phyloP scores from a whole-genome alignment of 371 early-diverging fungal genomes.

The Batrachochytrium dendrobatidis region DNA sequence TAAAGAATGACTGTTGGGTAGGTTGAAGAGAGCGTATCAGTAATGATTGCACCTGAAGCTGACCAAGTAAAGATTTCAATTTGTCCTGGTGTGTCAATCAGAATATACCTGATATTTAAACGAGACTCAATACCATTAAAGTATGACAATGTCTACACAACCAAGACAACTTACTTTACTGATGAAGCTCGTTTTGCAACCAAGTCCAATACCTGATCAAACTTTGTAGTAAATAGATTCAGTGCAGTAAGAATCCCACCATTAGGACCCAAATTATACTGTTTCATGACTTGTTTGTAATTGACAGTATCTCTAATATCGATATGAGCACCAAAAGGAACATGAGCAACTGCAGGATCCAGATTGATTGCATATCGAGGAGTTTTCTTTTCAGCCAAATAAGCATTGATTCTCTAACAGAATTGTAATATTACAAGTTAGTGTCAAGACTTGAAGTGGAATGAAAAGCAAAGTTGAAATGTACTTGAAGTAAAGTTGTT shows the following conservation, averaged over 20 bases:
- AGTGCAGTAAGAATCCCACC: constrained; percentile 97
- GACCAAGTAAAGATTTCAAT: constrained; percentile 99
- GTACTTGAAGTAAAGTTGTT: constrained; percentile 95
- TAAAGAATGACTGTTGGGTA: constrained; percentile 93
- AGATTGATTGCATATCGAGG: constrained; percentile 92
- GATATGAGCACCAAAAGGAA: constrained; percentile 94
- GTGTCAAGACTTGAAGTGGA: background rate
- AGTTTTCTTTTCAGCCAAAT: constrained; percentile 66
- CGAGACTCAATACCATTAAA: background rate
- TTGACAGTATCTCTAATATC: constrained; percentile 98
- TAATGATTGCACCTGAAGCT: constrained; percentile 96
- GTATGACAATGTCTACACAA: background rate
- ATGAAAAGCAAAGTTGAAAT: background rate
- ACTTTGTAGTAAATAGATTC: constrained; percentile 95
- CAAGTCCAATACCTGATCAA: constrained; percentile 87
- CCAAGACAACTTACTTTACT: constrained; percentile 50
- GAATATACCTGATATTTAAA: constrained; percentile 50
- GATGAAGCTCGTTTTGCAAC: constrained; percentile 69
- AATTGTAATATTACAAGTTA: constrained; percentile 2
- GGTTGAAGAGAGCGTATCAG: constrained; percentile 85
- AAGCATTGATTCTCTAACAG: constrained; percentile 74
- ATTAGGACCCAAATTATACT: constrained; percentile 98
- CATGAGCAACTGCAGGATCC: constrained; percentile 93
- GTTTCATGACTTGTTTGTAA: constrained; percentile 98
- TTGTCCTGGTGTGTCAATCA: constrained; percentile 99